phyloP scores from a whole-genome alignment of 192 early-diverging fungal species.

The Gamsiella multidivaricata region DNA sequence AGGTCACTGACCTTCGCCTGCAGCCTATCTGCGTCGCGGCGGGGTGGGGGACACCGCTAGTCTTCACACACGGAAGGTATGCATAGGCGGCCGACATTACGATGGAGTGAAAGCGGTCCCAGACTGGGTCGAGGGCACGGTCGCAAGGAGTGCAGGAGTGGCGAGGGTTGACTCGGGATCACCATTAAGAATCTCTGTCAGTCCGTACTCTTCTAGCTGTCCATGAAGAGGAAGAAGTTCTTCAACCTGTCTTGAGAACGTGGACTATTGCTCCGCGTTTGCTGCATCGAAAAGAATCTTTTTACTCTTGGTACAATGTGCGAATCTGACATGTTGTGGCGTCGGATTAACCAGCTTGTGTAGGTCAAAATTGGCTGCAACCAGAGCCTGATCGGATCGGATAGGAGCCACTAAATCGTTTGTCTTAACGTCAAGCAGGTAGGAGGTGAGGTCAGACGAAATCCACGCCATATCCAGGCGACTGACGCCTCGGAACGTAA shows the following conservation, averaged over 20 bases:
- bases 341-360: slow-evolving; percentile 8
- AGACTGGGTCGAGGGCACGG: background rate
- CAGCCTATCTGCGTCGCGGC: background rate
- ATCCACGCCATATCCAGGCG: slow-evolving; percentile 12
- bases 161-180: background rate
- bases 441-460: background rate
- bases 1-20: background rate
- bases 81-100: background rate
- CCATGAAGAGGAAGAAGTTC: background rate
- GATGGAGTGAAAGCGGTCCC: background rate
- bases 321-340: background rate
- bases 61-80: background rate
- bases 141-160: background rate
- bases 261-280: background rate
- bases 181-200: background rate
- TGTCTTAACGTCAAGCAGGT: background rate
- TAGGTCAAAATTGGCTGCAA: background rate
- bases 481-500: slow-evolving; percentile 1
- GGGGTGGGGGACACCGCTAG: background rate
- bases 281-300: background rate
- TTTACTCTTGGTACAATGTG: background rate
- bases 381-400: slow-evolving; percentile 1
- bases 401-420: background rate
- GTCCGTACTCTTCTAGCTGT: background rate
- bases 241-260: background rate